A percentile compares a stretch with the other conserved stretches of the same genome.
Conservation (phyloP, 495 filamentous ascomycete genomes). For the Neurospora sp. region DNA sequence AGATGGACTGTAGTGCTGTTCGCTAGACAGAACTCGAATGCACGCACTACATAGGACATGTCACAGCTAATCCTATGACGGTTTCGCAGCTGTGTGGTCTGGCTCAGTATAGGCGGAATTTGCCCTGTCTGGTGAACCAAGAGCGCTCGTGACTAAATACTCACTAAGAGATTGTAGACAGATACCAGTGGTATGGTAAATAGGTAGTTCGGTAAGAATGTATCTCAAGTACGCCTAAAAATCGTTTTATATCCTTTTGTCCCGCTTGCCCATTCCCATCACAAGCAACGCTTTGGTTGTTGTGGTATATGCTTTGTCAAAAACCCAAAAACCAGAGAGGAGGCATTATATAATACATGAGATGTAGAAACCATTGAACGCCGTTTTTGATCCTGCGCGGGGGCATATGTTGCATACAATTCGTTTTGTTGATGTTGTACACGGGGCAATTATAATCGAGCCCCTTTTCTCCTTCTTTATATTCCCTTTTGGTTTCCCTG, state of each 20-base stretch:
- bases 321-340: background rate
- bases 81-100: no score
- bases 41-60: no score
- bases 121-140: no score
- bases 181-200: background rate
- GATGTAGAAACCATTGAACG: background rate
- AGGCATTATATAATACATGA: background rate
- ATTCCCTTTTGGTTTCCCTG: background rate
- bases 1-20: no score
- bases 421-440: background rate
- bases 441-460: background rate
- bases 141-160: no score
- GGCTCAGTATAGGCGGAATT: no score
- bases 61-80: no score
- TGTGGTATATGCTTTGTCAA: background rate
- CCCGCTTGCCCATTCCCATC: background rate
- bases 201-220: background rate
- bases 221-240: background rate
- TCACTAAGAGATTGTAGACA: background rate
- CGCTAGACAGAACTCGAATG: no score
- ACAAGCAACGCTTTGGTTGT: background rate
- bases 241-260: background rate
- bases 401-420: background rate
- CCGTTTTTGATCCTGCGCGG: background rate
- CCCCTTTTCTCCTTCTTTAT: background rate